Base-by-base conservation (phyloP, 345 rosid species). In the Salix viminalis region DNA sequence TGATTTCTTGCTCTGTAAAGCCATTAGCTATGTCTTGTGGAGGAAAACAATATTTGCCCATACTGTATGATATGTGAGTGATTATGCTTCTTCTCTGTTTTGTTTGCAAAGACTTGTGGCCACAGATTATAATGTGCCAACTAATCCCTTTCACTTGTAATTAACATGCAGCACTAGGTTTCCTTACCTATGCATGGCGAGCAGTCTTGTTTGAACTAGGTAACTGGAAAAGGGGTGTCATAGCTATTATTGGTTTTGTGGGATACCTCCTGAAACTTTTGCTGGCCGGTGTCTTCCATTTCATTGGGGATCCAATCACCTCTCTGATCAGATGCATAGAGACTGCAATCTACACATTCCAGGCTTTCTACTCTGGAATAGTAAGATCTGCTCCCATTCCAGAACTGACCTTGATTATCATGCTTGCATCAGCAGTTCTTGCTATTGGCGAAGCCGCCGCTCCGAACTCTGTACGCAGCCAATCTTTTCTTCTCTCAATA, bases 151-250 rank as follows among this genome's bases (percentile, higher is more conserved):
- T 36, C 62, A 12, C 50, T 61, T 67, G 72, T 50, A 21, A 73
- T 75, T 24, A 67, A 54, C 67, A 15, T 91, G 89, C 91, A 91
- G 97, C 96, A 13, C 69, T 88, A 23, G 93, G 85, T 64, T 90
- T 95, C 85, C 90, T 95, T 15, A 58, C 87, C 37, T 91, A 90
- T 81, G 86, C 94, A 28, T 93, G 99, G 97, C 90, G 97, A 75
- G 92, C 91, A 0, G 96, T 95, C 71, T 82, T 95, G 81, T 90
- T 89, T 4, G 97, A 94, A 75, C 85, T 91, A 64, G 83, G 91
- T 50, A 92, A 90, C 79, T 92, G 97, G 97, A 86, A 77, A 72
- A 92, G 83, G 23, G 83, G 85, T 5, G 84, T 77, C 62, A 54
- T 86, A 26, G 82, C 79, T 37, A 73, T 91, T 48, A 6, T 87